phyloP scores from a whole-genome alignment of 108 stramenopile genomes.

The Ochromonas danica region DNA sequence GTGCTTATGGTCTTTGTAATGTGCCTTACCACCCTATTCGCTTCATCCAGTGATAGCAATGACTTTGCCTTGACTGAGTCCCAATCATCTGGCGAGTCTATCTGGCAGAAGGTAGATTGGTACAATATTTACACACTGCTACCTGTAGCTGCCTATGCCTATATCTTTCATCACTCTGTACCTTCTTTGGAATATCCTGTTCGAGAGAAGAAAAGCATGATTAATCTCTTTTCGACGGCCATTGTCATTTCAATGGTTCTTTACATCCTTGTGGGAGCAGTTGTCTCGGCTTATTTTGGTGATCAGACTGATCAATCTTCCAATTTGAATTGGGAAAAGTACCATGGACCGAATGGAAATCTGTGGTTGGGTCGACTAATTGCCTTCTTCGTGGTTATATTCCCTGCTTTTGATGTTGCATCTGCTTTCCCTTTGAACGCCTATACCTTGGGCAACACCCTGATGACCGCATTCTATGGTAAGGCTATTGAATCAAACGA shows the following conservation, averaged over 20 bases:
- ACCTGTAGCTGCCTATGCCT: constrained; percentile 55
- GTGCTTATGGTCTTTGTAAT: constrained; percentile 43
- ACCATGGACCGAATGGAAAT: neutral
- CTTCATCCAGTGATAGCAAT: neutral
- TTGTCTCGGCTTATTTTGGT: constrained; percentile 44
- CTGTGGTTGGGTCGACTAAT: neutral
- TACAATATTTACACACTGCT: constrained; percentile 46
- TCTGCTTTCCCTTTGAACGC: constrained; percentile 43
- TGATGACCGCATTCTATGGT: constrained; percentile 38
- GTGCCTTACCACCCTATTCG: constrained; percentile 29
- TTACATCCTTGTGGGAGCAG: constrained; percentile 45
- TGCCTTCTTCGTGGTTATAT: constrained; percentile 39
- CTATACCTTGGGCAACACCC: constrained; percentile 41
- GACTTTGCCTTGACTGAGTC: neutral
- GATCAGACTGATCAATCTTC: constrained; percentile 38
- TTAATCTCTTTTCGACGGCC: constrained; percentile 40
- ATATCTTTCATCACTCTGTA: constrained; percentile 58
- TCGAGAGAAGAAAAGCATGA: constrained; percentile 44
- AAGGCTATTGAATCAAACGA: too few species aligned
- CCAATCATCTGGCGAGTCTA: too few species aligned
- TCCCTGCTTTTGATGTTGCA: constrained; percentile 48
- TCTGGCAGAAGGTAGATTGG: constrained; percentile 7
- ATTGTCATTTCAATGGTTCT: constrained; percentile 41
- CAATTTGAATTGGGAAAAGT: constrained; percentile 37
- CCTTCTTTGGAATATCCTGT: constrained; percentile 51